phyloP scores from a whole-genome alignment of 495 filamentous ascomycete genomes.

The Penicillium psychrofluorescens region DNA sequence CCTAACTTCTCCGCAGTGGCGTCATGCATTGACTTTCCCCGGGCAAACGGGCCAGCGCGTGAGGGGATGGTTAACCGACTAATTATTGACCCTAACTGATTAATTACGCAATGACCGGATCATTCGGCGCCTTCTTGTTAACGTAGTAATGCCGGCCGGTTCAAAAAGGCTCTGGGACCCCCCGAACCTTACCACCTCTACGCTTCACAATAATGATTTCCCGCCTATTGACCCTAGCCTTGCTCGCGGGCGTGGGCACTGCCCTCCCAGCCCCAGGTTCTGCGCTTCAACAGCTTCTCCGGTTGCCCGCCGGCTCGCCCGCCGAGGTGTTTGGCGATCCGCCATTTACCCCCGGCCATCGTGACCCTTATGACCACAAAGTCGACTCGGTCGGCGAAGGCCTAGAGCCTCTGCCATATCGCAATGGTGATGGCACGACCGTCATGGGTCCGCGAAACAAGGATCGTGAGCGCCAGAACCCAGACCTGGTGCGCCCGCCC shows the following conservation, averaged over 20 bases:
- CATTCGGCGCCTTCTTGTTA: no score
- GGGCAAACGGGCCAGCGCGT: no score
- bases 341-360: conserved; percentile 32
- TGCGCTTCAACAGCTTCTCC: neutral
- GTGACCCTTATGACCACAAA: conserved; percentile 41
- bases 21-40: no score
- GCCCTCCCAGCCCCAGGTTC: neutral
- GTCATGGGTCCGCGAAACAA: conserved; percentile 60
- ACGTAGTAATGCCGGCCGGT: no score
- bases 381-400: conserved; percentile 51
- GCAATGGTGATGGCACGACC: conserved; percentile 55
- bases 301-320: neutral
- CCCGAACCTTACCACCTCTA: no score
- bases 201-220: no score
- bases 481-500: conserved; percentile 57
- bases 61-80: no score
- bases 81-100: no score
- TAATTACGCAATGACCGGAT: no score
- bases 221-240: no score
- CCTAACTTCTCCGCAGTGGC: no score
- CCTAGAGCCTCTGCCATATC: conserved; percentile 55
- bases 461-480: conserved; percentile 54
- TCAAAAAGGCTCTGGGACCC: no score
- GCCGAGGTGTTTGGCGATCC: neutral
- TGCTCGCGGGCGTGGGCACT: neutral